A percentile compares a stretch with the other conserved stretches of the same genome.
Conservation (phyloP, 306 rosid species). For the Dalbergia oliveri region DNA sequence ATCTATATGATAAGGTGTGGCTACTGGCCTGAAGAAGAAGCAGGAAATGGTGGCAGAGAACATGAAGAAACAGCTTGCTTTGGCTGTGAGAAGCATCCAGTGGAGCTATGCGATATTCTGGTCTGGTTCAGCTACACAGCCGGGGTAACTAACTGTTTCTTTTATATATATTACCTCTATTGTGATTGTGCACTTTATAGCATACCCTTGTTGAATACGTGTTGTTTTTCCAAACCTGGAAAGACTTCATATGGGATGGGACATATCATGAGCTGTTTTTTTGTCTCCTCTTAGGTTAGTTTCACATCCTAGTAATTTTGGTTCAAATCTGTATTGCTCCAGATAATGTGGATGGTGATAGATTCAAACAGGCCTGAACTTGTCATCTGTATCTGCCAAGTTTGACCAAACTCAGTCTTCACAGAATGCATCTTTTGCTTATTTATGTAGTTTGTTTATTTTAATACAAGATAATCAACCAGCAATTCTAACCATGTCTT, state of each 20-base stretch:
- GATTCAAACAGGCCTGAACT: background rate
- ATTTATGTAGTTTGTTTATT: conserved; percentile 5
- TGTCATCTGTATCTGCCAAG: background rate
- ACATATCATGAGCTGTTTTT: background rate
- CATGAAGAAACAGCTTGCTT: conserved; percentile 75
- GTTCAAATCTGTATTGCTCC: background rate
- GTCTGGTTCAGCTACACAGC: conserved; percentile 67
- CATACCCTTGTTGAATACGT: background rate
- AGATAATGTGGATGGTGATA: background rate
- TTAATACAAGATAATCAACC: conserved; percentile 7
- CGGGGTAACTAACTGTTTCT: conserved; percentile 62
- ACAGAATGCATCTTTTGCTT: conserved; percentile 27
- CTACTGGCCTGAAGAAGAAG: conserved; percentile 1
- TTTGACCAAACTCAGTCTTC: conserved; percentile 21
- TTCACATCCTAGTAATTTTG: background rate
- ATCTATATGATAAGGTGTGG: conserved; percentile 48
- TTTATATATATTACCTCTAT: background rate
- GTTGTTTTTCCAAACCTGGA: background rate
- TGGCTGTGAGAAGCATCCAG: conserved; percentile 82
- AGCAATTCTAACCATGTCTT: conserved; percentile 15
- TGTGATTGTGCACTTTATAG: too few species aligned
- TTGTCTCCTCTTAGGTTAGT: background rate
- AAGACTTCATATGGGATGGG: conserved; percentile 15
- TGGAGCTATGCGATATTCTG: conserved; percentile 93
- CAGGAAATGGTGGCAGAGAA: conserved; percentile 60